These are phyloP conservation scores for Scenedesmus sp. DNA, from an alignment of 163 green algal genomes.

Conservation along the genomic window DNA sequence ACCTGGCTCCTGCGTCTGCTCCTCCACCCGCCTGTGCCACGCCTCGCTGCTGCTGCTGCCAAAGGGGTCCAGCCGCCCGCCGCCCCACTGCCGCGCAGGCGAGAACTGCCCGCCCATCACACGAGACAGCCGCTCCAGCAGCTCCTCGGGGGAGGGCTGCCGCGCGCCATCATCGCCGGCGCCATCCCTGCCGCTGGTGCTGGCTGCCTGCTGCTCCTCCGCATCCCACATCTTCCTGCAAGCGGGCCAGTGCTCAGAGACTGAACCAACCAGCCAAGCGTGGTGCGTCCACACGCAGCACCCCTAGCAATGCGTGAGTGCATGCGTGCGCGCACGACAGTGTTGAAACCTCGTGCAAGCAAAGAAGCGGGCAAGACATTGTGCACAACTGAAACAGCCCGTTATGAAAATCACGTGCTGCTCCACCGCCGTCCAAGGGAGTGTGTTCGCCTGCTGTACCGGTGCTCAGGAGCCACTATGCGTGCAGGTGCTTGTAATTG, in stretches of 20 bases:
- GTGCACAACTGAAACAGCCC: no score
- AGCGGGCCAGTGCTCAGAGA: no score
- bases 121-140: conserved; percentile 38
- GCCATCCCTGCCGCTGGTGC: not conserved
- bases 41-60: conserved; percentile 46
- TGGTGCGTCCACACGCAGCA: not conserved
- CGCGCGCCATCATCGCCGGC: not conserved
- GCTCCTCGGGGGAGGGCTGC: conserved; percentile 42
- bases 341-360: no score
- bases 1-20: conserved; percentile 40
- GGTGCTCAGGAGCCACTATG: no score
- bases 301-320: not conserved
- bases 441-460: no score
- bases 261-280: no score
- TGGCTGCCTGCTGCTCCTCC: conserved; percentile 18
- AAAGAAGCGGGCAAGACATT: no score
- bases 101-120: conserved; percentile 39
- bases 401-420: no score
- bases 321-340: no score
- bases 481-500: no score
- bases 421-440: no score
- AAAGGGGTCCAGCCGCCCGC: conserved; percentile 47
- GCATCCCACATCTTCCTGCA: conserved; percentile 41
- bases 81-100: not conserved
- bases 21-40: conserved; percentile 35